phyloP scores from a whole-genome alignment of 345 rosid genomes.

The Durio zibethinus region DNA sequence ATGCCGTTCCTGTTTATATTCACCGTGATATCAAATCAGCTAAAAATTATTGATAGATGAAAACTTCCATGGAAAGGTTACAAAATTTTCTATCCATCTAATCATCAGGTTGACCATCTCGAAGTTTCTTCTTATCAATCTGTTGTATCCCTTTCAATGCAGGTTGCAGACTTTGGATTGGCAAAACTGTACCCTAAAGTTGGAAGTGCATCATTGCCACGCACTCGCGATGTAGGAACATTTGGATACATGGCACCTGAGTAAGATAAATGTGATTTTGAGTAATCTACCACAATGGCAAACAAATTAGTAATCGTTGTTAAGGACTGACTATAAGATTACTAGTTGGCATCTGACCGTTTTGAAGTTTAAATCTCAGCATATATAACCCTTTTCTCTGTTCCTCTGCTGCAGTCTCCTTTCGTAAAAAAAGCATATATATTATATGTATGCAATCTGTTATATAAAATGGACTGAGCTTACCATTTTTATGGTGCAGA shows the following conservation, averaged over 20 bases:
- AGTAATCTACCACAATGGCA: not conserved
- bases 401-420: no score
- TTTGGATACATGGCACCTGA: constrained; percentile 99
- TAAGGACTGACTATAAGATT: no score
- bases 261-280: constrained; percentile 38
- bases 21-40: constrained; percentile 93
- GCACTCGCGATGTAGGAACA: constrained; percentile 78
- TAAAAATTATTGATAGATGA: constrained; percentile 84
- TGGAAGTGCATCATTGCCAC: constrained; percentile 49
- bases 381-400: no score
- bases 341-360: no score
- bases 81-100: not conserved
- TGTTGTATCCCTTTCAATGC: constrained; percentile 18
- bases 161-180: constrained; percentile 97
- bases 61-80: constrained; percentile 77
- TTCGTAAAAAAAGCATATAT: no score
- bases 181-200: constrained; percentile 73
- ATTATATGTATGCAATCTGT: not conserved
- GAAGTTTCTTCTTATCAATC: not conserved
- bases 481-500: constrained; percentile 34
- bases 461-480: not conserved
- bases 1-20: constrained; percentile 86
- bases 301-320: no score
- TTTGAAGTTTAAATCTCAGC: no score
- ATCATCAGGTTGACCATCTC: not conserved